Evolutionary conservation across 169 alveolate species (phyloP).

Genomic region (Eimeria necatrix): DNA sequence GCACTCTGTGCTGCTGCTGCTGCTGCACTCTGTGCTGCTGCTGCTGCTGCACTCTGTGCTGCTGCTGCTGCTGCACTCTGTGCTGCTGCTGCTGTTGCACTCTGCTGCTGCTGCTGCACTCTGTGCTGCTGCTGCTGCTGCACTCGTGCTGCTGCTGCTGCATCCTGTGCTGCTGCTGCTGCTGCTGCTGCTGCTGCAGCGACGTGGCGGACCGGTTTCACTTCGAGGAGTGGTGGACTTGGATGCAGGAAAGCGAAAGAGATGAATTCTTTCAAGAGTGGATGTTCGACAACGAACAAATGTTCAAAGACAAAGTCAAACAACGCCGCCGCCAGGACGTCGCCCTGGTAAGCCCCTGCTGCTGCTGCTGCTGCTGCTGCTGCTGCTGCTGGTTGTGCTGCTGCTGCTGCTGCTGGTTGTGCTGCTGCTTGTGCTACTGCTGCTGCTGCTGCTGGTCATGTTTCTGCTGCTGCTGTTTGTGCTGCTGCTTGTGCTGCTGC

Average conservation of each 20-base stretch:
- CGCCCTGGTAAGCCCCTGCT: slow-evolving; percentile 86
- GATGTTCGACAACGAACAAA: slow-evolving; percentile 86
- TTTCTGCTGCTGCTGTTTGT: too few species aligned
- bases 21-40: too few species aligned
- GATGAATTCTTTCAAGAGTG: slow-evolving; percentile 90
- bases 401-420: too few species aligned
- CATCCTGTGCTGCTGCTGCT: too few species aligned
- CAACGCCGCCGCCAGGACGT: slow-evolving; percentile 80
- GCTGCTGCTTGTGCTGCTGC: too few species aligned
- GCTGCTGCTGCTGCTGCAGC: slow-evolving; percentile 13
- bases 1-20: too few species aligned
- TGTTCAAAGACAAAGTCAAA: slow-evolving; percentile 81
- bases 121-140: background rate
- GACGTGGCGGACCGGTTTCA: slow-evolving; percentile 88
- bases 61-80: background rate
- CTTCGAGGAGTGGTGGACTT: slow-evolving; percentile 91
- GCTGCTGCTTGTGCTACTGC: too few species aligned
- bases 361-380: too few species aligned
- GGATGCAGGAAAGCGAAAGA: slow-evolving; percentile 88
- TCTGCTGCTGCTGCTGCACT: background rate
- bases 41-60: too few species aligned
- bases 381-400: too few species aligned
- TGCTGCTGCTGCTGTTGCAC: background rate
- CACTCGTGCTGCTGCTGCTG: too few species aligned
- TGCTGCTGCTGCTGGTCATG: too few species aligned